A percentile compares a stretch with the other conserved stretches of the same genome.
These are phyloP conservation scores for Aspergillus coremiiformis DNA, from an alignment of 495 filamentous ascomycete genomes.

Conservation along the genomic window DNA sequence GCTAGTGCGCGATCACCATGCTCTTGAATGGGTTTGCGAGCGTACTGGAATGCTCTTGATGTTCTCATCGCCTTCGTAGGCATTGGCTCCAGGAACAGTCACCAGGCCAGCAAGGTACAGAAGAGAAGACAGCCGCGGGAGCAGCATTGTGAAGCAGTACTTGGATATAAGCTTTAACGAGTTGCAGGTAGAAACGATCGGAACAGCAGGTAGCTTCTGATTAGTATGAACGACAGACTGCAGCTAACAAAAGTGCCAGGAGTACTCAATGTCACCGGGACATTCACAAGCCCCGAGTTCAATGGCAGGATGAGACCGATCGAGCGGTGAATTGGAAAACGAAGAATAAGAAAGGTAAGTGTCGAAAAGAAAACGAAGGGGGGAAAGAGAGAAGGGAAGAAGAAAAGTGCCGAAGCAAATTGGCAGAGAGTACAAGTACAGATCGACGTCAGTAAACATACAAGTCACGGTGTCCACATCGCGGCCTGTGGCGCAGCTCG, in stretches of 20 bases:
- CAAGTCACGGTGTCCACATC: slow-evolving; percentile 31
- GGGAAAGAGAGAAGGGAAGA: slow-evolving; percentile 17
- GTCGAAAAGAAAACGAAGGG: slow-evolving; percentile 1
- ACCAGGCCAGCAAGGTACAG: slow-evolving; percentile 34
- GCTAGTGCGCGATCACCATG: neutral
- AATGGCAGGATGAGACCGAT: slow-evolving; percentile 7
- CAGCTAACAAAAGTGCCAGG: slow-evolving; percentile 1
- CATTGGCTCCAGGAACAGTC: slow-evolving; percentile 23
- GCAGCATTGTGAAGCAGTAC: slow-evolving; percentile 24
- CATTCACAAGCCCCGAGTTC: slow-evolving; percentile 18
- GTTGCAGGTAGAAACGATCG: slow-evolving; percentile 13
- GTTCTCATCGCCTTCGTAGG: slow-evolving; percentile 34
- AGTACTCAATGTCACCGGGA: slow-evolving; percentile 24
- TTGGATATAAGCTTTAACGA: neutral
- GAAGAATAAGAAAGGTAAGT: neutral
- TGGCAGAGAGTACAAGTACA: slow-evolving; percentile 1
- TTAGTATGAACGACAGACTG: slow-evolving; percentile 13
- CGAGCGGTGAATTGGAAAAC: slow-evolving; percentile 1
- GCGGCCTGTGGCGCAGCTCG: slow-evolving; percentile 21
- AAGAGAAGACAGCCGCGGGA: slow-evolving; percentile 34
- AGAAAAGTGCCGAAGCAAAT: slow-evolving; percentile 1
- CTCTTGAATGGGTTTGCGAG: neutral
- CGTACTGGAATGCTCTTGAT: slow-evolving; percentile 53
- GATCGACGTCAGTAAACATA: slow-evolving; percentile 3
- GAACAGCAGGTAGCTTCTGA: neutral